These are phyloP conservation scores for Penicillium antarcticum DNA, from an alignment of 495 filamentous ascomycete genomes.

Conservation along the genomic window DNA sequence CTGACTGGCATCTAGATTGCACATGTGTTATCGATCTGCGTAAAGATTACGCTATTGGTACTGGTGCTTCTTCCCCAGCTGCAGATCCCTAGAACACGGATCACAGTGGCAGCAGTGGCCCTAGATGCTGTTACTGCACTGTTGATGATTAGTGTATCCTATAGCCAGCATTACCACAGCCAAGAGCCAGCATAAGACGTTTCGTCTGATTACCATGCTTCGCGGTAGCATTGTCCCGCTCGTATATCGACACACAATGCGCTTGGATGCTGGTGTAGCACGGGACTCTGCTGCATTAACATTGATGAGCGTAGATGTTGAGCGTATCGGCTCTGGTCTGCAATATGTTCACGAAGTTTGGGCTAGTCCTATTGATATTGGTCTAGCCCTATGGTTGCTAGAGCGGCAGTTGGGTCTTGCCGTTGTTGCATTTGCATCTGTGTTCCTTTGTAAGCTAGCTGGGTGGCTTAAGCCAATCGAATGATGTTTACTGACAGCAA, in stretches of 20 bases:
- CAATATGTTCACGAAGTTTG: conserved; percentile 42
- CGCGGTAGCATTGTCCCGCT: conserved; percentile 42
- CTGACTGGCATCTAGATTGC: background rate
- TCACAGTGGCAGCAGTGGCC: background rate
- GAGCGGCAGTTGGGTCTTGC: conserved; percentile 44
- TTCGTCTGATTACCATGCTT: conserved; percentile 43
- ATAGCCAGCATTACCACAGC: conserved; percentile 12
- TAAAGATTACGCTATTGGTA: background rate
- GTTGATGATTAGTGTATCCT: background rate
- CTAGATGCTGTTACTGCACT: background rate
- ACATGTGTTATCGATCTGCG: background rate
- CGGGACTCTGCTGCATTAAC: conserved; percentile 39
- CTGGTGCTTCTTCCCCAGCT: background rate
- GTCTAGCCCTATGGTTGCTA: conserved; percentile 49
- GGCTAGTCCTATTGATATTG: conserved; percentile 50
- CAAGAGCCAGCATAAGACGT: background rate
- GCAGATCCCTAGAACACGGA: background rate
- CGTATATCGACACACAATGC: conserved; percentile 5
- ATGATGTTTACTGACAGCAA: background rate
- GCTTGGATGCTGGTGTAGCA: conserved; percentile 29
- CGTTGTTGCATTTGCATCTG: conserved; percentile 37
- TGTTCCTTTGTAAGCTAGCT: conserved; percentile 7
- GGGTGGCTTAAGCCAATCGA: conserved; percentile 5
- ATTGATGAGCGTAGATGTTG: conserved; percentile 55
- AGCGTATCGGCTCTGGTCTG: conserved; percentile 36